These are phyloP conservation scores for Coemansia asiatica DNA, from an alignment of 192 early-diverging fungal species.

Conservation along the genomic window DNA sequence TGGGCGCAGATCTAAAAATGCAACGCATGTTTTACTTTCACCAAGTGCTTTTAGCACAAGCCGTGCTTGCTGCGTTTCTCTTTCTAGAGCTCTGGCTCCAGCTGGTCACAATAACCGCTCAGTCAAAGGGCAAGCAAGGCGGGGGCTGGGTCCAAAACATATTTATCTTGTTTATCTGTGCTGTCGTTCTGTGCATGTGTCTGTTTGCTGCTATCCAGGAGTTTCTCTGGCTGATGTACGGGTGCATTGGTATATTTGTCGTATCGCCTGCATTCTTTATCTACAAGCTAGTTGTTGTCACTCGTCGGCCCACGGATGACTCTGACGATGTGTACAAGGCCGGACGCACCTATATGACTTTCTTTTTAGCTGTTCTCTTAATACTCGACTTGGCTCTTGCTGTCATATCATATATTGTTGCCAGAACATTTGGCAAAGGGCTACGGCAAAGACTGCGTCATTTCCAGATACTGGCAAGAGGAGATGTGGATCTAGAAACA, in stretches of 20 bases:
- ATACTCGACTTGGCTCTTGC: constrained; percentile 19
- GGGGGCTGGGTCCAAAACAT: constrained; percentile 25
- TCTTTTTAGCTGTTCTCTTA: constrained; percentile 26
- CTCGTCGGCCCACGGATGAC: not conserved
- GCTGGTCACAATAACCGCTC: constrained; percentile 57
- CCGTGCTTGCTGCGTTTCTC: constrained; percentile 30
- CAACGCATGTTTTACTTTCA: constrained; percentile 49
- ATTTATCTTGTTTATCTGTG: constrained; percentile 9
- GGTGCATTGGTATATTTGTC: constrained; percentile 15
- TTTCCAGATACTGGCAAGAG: constrained; percentile 30
- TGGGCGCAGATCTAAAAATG: constrained; percentile 52
- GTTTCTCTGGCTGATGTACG: constrained; percentile 37
- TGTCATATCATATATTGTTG: constrained; percentile 12
- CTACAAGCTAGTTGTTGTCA: constrained; percentile 39
- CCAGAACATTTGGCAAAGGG: constrained; percentile 27
- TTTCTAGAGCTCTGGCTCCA: constrained; percentile 50
- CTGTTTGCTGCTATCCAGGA: constrained; percentile 36
- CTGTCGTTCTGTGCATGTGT: constrained; percentile 19
- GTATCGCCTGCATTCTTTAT: constrained; percentile 32
- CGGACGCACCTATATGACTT: constrained; percentile 20
- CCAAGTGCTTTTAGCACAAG: constrained; percentile 38
- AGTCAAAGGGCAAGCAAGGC: constrained; percentile 9
- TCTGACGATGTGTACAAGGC: constrained; percentile 4
- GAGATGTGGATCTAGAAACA: constrained; percentile 27
- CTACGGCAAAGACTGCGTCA: constrained; percentile 29